Conservation (phyloP, 768 basidiomycete genomes). For the Pulveroboletus sp. region DNA sequence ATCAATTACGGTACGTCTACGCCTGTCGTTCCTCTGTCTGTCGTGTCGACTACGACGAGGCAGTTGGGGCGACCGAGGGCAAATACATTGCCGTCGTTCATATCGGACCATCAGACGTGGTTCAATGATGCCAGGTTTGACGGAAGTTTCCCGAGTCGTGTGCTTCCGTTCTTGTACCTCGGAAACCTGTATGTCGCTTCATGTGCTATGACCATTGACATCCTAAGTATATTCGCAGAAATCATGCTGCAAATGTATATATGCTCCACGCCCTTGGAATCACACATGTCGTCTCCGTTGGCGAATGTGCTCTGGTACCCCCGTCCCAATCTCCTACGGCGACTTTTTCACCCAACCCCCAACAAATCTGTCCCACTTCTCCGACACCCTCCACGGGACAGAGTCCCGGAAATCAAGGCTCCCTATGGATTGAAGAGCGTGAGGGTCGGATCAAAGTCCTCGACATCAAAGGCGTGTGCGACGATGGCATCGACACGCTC, state of each 20-base stretch:
- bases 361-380: background rate
- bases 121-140: constrained; percentile 92
- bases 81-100: constrained; percentile 61
- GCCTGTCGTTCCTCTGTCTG: constrained; percentile 4
- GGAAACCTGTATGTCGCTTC: constrained; percentile 75
- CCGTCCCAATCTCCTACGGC: constrained; percentile 45
- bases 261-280: constrained; percentile 96
- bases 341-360: background rate
- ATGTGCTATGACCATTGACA: background rate
- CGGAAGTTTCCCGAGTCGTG: constrained; percentile 91
- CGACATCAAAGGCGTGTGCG: constrained; percentile 88
- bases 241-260: constrained; percentile 89
- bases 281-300: constrained; percentile 95
- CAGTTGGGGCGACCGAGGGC: constrained; percentile 54
- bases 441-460: constrained; percentile 88
- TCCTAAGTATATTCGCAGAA: constrained; percentile 41
- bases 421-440: constrained; percentile 81
- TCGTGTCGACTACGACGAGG: constrained; percentile 17
- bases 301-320: constrained; percentile 87
- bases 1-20: constrained; percentile 17
- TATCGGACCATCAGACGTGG: constrained; percentile 82
- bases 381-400: constrained; percentile 39
- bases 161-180: constrained; percentile 89
- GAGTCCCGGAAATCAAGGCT: constrained; percentile 54
- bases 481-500: constrained; percentile 94